These are phyloP conservation scores for Backusella psychrophila DNA, from an alignment of 192 early-diverging fungal species.

Conservation along the genomic window DNA sequence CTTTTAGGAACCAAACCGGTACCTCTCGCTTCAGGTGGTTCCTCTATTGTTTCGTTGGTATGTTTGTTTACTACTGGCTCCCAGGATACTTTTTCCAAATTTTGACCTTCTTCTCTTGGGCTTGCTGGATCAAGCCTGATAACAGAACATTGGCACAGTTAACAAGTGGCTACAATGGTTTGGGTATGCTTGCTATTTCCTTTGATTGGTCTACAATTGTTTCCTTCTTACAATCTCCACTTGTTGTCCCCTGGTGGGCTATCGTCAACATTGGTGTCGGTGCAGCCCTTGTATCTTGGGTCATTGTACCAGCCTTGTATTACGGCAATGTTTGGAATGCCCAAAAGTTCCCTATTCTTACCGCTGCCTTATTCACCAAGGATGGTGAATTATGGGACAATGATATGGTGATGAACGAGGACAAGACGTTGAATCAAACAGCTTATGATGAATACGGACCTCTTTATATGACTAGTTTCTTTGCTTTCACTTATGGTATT, in stretches of 20 bases:
- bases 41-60: constrained; percentile 43
- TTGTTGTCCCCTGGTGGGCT: constrained; percentile 41
- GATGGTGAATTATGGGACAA: constrained; percentile 37
- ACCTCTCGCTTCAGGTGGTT: constrained; percentile 59
- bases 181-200: constrained; percentile 52
- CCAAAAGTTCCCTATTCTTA: constrained; percentile 42
- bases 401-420: constrained; percentile 26
- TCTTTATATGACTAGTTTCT: constrained; percentile 45
- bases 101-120: constrained; percentile 45
- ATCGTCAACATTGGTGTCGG: constrained; percentile 49
- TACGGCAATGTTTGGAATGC: constrained; percentile 49
- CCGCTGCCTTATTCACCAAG: constrained; percentile 33
- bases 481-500: constrained; percentile 50
- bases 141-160: constrained; percentile 43
- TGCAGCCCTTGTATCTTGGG: constrained; percentile 47
- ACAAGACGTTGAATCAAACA: constrained; percentile 38
- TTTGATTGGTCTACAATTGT: constrained; percentile 58
- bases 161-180: constrained; percentile 43
- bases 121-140: constrained; percentile 49
- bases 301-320: constrained; percentile 52
- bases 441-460: constrained; percentile 47
- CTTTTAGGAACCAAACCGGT: constrained; percentile 17
- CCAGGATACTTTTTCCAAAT: constrained; percentile 54
- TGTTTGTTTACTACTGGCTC: constrained; percentile 58
- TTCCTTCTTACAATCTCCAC: constrained; percentile 39